Conservation (phyloP, 495 filamentous ascomycete species). For the Xylaria intraflava region DNA sequence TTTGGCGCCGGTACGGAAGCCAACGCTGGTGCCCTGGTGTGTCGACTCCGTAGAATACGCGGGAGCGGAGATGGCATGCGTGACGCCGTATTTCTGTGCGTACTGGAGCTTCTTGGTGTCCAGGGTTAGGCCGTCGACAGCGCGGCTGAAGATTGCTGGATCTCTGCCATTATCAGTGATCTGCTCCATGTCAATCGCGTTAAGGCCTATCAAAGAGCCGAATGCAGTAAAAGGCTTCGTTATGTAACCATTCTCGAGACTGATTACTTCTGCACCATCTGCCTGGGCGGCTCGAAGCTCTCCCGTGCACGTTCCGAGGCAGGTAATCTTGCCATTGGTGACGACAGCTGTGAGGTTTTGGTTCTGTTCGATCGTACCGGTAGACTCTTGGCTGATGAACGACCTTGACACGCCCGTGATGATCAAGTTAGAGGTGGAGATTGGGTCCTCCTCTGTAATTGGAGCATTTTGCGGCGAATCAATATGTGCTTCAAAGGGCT, state of each 20-base stretch:
- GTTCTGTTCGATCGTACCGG: background rate
- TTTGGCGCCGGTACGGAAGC: conserved; percentile 36
- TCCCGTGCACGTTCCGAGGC: conserved; percentile 38
- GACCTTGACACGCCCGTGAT: conserved; percentile 44
- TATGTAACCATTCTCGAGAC: conserved; percentile 50
- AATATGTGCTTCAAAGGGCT: conserved; percentile 23
- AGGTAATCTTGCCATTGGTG: conserved; percentile 43
- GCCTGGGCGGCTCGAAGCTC: conserved; percentile 26
- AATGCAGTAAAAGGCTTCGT: conserved; percentile 50
- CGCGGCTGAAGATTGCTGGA: conserved; percentile 36
- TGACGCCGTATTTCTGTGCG: conserved; percentile 39
- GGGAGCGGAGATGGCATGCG: conserved; percentile 41
- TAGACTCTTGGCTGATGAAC: conserved; percentile 20
- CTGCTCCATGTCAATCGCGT: conserved; percentile 48
- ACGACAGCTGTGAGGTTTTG: conserved; percentile 35
- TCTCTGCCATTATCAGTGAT: conserved; percentile 42
- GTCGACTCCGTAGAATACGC: conserved; percentile 25
- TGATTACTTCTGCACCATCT: conserved; percentile 29
- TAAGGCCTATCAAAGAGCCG: conserved; percentile 46
- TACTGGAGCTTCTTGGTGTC: conserved; percentile 40
- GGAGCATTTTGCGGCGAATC: conserved; percentile 24
- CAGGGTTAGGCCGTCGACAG: conserved; percentile 38
- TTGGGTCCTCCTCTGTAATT: conserved; percentile 29
- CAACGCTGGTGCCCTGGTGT: conserved; percentile 41
- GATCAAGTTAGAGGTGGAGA: conserved; percentile 31